Evolutionary conservation across 805 yeast genomes (phyloP), one percentile per base, ranked within the genome.

Genomic region (Lachancea cidri): DNA sequence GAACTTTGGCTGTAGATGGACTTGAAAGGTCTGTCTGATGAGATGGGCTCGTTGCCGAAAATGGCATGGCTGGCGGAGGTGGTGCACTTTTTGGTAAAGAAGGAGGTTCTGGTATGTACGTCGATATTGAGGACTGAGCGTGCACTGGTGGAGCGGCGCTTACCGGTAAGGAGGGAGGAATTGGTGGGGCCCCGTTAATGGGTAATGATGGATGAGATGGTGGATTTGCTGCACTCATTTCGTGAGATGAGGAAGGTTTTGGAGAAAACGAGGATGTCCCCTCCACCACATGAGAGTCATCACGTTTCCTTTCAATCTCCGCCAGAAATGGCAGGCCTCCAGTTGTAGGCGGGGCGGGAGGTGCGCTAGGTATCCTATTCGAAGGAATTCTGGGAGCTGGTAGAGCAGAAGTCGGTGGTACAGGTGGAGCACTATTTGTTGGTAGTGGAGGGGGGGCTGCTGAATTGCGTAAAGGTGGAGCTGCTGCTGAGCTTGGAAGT

Each of bases 291-390:
- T 66, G 55, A 1, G 71, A 44, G 16, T 78, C 79, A 46, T 72
- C 68, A 56, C 83, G 66, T 54, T 73, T 75, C 30, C 72, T 69
- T 45, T 77, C 76, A 36, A 79, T 78, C 44, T 77, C 76, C 1
- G 78, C 78, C 36, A 78, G 65, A 50, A 79, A 78, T 5, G 85
- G 83, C 17, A 77, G 55, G 0, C 76, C 77, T 22, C 61, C 64
- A 4, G 58, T 52, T 8, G 54, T 49, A 29, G 29, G 32, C 17
- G 54, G 36, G 14, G 43, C n/a, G n/a, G n/a, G n/a, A n/a, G n/a
- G n/a, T n/a, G n/a, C n/a, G n/a, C n/a, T n/a, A n/a, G n/a, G n/a
- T n/a, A n/a, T n/a, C n/a, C n/a, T n/a, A n/a, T n/a, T n/a, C n/a
- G n/a, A n/a, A n/a, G n/a, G n/a, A 37, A 15, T 29, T 11, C 42